A percentile compares a stretch with the other conserved stretches of the same genome.
phyloP scores from a whole-genome alignment of 352 stramenopile species.

The Phytophthora cryptogea region DNA sequence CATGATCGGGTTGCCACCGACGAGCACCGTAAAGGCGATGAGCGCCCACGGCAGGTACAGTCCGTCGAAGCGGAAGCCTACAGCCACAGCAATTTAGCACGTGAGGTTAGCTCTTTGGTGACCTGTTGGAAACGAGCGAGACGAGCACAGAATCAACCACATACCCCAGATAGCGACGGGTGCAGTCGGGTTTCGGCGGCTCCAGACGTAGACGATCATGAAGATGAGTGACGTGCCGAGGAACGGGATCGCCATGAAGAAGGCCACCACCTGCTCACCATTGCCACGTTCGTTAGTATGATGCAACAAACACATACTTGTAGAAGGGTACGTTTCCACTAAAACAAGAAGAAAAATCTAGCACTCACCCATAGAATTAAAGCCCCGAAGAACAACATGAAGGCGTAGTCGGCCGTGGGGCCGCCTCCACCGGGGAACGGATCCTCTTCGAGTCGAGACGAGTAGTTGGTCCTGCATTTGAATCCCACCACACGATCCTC shows the following conservation, averaged over 20 bases:
- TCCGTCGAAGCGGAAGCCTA: constrained; percentile 87
- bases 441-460: constrained; percentile 80
- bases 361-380: constrained; percentile 67
- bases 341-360: neutral
- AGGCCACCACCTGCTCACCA: constrained; percentile 64
- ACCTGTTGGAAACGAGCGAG: neutral
- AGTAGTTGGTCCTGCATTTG: constrained; percentile 76
- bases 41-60: constrained; percentile 90
- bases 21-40: constrained; percentile 89
- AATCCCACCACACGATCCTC: constrained; percentile 6
- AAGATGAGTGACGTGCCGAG: constrained; percentile 87
- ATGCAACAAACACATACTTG: too few species aligned
- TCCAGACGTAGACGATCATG: constrained; percentile 93
- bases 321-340: too few species aligned
- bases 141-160: neutral
- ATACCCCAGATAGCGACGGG: constrained; percentile 86
- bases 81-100: neutral
- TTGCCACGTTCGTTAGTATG: too few species aligned
- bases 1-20: constrained; percentile 87
- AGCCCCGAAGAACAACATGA: constrained; percentile 90
- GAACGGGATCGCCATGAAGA: constrained; percentile 87
- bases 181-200: constrained; percentile 80
- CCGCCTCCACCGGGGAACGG: constrained; percentile 82
- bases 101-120: too few species aligned
- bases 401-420: constrained; percentile 87